phyloP scores from a whole-genome alignment of 495 filamentous ascomycete species.

The Neurospora sp. region DNA sequence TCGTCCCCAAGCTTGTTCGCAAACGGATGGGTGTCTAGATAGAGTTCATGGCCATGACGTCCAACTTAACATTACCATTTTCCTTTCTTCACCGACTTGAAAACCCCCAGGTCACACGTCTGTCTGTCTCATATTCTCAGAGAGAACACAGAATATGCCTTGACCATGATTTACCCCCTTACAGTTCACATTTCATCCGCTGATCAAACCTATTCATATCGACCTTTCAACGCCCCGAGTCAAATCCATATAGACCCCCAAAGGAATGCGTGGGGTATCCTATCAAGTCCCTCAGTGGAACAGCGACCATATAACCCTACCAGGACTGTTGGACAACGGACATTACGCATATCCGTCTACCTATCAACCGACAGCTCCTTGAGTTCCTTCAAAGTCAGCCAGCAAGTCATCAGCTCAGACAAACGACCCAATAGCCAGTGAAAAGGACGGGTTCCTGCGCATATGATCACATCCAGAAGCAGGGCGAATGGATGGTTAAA shows the following conservation, averaged over 20 bases:
- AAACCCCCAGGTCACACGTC: not conserved
- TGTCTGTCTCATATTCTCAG: not conserved
- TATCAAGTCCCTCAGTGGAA: not conserved
- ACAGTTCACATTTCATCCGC: not conserved
- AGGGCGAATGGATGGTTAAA: not conserved
- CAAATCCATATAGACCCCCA: not conserved
- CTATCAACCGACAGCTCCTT: not conserved
- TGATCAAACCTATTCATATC: not conserved
- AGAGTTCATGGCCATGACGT: not conserved
- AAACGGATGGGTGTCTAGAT: not conserved
- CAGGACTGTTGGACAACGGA: not conserved
- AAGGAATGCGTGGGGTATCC: not conserved
- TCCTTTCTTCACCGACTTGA: not conserved
- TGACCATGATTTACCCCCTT: not conserved
- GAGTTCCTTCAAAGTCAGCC: not conserved
- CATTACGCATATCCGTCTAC: not conserved
- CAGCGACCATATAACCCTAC: not conserved
- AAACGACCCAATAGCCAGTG: conserved; percentile 7
- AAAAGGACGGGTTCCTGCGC: conserved; percentile 25
- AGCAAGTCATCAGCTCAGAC: not conserved
- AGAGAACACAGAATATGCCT: not conserved
- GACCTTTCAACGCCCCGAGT: not conserved
- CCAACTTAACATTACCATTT: not conserved
- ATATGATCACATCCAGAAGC: conserved; percentile 7
- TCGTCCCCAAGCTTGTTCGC: not conserved